Base-by-base conservation (phyloP, 768 basidiomycete species). In the Arthromyces matolae region DNA sequence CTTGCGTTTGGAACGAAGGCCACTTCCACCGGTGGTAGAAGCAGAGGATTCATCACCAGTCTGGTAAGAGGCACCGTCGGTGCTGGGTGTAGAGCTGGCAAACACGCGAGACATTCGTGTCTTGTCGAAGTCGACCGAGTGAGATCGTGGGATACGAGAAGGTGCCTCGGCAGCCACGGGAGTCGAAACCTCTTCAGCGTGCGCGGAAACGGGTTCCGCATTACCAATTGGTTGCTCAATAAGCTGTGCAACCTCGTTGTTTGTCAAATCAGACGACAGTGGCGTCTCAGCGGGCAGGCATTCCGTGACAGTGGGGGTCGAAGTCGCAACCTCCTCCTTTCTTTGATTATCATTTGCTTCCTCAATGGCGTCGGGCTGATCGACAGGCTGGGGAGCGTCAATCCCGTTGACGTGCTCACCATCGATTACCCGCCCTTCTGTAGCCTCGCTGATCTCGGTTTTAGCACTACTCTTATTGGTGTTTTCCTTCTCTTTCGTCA, bases 41-140 rank as follows among this genome's bases (percentile, higher is more conserved):
- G 81, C 71, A 8, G 87, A 87, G 7, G 85, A 87, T 42, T 87
- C 87, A 55, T 87, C 86, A 10, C 79, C 84, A 4, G 81, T 78
- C 51, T 72, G 70, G 1, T 85, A 84, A n/a, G 80, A 79, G 0
- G 75, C 68, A 12, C 73, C 75, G 44, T 77, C 78, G 43, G 72
- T 66, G 42, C 67, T 66, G 3, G 77, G 74, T 6, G 66, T 62
- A 19, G 80, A 83, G 27, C 76, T 69, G 18, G 78, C 72, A 58
- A 78, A 85, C 2, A 73, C 70, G 31, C 86, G 81, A 14, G 84
- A 78, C 37, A 83, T 63, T 36, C 79, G 76, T 18, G 77, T 68
- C 56, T 73, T 82, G 64, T 83, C 84, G 6, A 86, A 86, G 61
- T 90, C 88, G 8, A 82, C 87, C 8, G 90, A 92, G 49, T 88